Evolutionary conservation across 306 rosid genomes (phyloP), one percentile per base, ranked within the genome.

Genomic region (Cicer yamashitae): DNA sequence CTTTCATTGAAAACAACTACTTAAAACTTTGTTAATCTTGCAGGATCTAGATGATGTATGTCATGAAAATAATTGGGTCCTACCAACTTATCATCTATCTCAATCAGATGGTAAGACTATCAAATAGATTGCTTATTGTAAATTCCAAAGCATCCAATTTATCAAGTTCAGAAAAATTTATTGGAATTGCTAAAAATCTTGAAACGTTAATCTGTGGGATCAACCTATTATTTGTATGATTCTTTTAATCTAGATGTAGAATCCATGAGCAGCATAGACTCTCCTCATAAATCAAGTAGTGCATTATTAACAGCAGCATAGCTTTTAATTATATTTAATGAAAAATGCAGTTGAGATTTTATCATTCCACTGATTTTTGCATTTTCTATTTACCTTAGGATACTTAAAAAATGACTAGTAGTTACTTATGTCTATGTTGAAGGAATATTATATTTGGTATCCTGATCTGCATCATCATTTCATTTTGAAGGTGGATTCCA

Each of bases 401-500:
- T 54, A 52, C 71, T 37, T 13, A 41, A 25, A 41, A 25, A 25
- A 25, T 54, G 39, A 22, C 47, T 13, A 65, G 22, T 48, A 12
- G 51, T 62, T 70, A 15, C 52, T 37, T 41, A 67, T 43, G 62
- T 53, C 37, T 18, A 70, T 60, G 37, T 10, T 40, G 80, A 78
- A 85, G 84, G 71, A 61, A 77, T 59, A 83, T 56, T 83, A 82
- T 51, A 83, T 84, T 78, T 82, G 12, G 86, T 82, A 43, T 18
- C 41, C 41, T 41, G 48, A 61, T 52, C 6, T 82, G 57, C 52
- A 41, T 70, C 47, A 60, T 17, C 34, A 45, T 67, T 50, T 82
- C 20, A 25, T 57, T 67, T 84, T 76, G 76, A 83, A 93, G 97
- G 89, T 83, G 91, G 89, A 83, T 82, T 82, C 77, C 77, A 53